A percentile compares a stretch with the other conserved stretches of the same genome.
Evolutionary conservation across 139 green algal genomes (phyloP).

Genomic region (Pseudopediastrum boryanum): DNA sequence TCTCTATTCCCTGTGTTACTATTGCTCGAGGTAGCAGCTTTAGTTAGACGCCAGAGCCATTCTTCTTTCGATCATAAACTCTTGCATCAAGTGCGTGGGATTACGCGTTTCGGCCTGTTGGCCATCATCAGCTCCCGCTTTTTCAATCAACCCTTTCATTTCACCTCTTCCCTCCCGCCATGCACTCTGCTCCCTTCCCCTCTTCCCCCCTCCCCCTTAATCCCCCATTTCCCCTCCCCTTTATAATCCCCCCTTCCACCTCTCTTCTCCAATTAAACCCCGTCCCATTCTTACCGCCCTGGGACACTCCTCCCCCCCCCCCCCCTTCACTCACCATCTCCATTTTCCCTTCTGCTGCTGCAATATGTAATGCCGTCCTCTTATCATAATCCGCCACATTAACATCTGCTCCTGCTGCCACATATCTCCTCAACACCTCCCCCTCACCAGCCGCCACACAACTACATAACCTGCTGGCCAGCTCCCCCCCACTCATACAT

Average conservation of each 20-base stretch:
- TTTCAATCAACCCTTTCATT: too few species aligned
- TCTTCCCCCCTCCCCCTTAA: too few species aligned
- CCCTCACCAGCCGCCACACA: conserved; percentile 36
- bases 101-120: too few species aligned
- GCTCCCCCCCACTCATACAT: background rate
- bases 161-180: too few species aligned
- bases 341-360: conserved; percentile 17
- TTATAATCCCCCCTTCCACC: background rate
- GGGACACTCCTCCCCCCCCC: background rate
- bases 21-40: too few species aligned
- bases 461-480: conserved; percentile 45
- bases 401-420: conserved; percentile 7
- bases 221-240: background rate
- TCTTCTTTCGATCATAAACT: too few species aligned
- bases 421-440: background rate
- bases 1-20: too few species aligned
- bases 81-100: too few species aligned
- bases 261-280: background rate
- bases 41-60: too few species aligned
- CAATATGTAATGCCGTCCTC: conserved; percentile 9
- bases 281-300: too few species aligned
- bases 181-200: too few species aligned
- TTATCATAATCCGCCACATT: conserved; percentile 15
- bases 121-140: too few species aligned
- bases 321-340: background rate